These are phyloP conservation scores for Euphrasia confusa DNA, from an alignment of 257 asterid species.

Conservation along the genomic window DNA sequence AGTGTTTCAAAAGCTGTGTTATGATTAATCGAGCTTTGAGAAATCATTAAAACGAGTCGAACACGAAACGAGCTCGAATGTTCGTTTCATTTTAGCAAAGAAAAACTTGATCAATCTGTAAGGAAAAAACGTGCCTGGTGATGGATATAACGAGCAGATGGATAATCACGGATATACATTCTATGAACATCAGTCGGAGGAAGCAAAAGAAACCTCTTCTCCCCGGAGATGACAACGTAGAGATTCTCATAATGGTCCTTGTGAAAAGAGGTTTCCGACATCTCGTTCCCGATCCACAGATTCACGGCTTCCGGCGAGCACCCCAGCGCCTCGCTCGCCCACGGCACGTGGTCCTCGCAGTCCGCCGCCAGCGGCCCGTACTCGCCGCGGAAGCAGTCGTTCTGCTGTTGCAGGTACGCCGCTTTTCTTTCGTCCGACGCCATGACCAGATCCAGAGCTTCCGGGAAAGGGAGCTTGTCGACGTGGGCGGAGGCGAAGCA, in stretches of 20 bases:
- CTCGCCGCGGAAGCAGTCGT: slow-evolving; percentile 81
- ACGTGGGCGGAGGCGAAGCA: slow-evolving; percentile 86
- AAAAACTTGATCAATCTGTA: background rate
- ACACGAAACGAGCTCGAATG: too few species aligned
- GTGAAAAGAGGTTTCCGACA: slow-evolving; percentile 74
- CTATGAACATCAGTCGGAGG: slow-evolving; percentile 93
- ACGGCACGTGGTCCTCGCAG: slow-evolving; percentile 53
- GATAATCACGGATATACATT: slow-evolving; percentile 70
- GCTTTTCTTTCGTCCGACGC: slow-evolving; percentile 33
- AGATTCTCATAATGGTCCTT: slow-evolving; percentile 92
- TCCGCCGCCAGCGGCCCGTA: slow-evolving; percentile 51
- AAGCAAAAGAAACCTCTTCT: slow-evolving; percentile 67
- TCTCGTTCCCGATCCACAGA: slow-evolving; percentile 71
- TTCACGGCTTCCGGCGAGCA: slow-evolving; percentile 86
- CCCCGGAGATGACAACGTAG: slow-evolving; percentile 75
- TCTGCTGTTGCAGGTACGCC: slow-evolving; percentile 89
- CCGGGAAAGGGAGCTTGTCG: slow-evolving; percentile 41
- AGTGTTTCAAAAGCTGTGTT: too few species aligned
- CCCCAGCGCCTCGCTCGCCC: slow-evolving; percentile 84
- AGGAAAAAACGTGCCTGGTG: slow-evolving; percentile 39
- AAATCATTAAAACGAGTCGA: too few species aligned
- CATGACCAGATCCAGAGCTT: slow-evolving; percentile 49
- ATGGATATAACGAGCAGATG: slow-evolving; percentile 56
- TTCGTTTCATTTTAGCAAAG: background rate
- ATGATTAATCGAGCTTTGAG: too few species aligned